Base-by-base conservation (phyloP, 495 filamentous ascomycete genomes). In the Penicillium dipodomyicola region DNA sequence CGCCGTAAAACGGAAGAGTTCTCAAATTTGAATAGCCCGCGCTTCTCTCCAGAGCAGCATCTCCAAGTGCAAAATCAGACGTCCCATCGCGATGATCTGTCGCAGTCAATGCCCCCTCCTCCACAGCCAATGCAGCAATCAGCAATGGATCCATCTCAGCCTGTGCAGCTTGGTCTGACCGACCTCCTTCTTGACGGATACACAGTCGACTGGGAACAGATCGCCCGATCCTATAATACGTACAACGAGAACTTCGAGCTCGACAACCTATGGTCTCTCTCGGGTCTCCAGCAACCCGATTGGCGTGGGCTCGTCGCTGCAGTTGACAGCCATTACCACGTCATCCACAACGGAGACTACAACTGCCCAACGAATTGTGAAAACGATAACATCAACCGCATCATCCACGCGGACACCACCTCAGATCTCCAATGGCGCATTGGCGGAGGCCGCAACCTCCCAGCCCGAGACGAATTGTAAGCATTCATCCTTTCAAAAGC, bases 281-380 rank as follows among this genome's bases (percentile, higher is more conserved):
- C 77, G 5, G 77, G 77, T 43, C 63, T 80, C 1, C 68, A 76
- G 50, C 71, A 73, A 41, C 70, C 73, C 8, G 72, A 77, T 41
- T 80, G 73, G 72, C 72, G 72, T 35, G 73, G 73, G 0, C 35
- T 80, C 10, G 76, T 80, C 2, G 75, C 77, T 17, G 76, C 75
- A n/a, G 67, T 80, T 10, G 75, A 80, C 54, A 76, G 71, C 51
- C 75, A 80, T 54, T 77, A 75, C 49, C 68, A 75, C 27, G 59
- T 74, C 7, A 32, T 73, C 23, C 75, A 77, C 57, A 54, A 71
- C 40, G 76, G 70, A 5, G 58, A 59, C 10, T 70, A 58, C 52
- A 57, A 71, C 0, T 77, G 74, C 56, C 46, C 62, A 0, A 10
- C 61, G 1, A 27, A 27, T 8, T 77, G 74, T 46, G 77, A 77